Evolutionary conservation across 495 filamentous ascomycete genomes (phyloP).

Genomic region (Parathielavia appendiculata): DNA sequence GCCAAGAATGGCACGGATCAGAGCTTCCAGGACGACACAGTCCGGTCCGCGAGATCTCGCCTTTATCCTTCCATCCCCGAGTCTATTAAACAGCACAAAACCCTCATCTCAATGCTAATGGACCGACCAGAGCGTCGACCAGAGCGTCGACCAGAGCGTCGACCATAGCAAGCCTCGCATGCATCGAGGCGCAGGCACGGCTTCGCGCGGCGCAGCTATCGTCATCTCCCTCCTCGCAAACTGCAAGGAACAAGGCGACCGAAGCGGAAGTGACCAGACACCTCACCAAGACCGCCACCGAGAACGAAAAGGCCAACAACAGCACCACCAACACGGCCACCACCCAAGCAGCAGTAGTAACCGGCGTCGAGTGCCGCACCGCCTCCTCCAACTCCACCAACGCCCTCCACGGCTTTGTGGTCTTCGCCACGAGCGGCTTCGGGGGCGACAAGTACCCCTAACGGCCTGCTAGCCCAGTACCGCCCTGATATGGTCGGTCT

Average conservation of each 20-base stretch:
- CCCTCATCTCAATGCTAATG: slow-evolving; percentile 42
- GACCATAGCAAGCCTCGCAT: slow-evolving; percentile 51
- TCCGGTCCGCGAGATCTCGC: slow-evolving; percentile 42
- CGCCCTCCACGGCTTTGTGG: slow-evolving; percentile 46
- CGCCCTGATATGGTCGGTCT: slow-evolving; percentile 52
- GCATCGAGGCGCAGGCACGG: slow-evolving; percentile 47
- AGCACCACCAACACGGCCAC: too few relatives aligned
- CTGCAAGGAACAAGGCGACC: slow-evolving; percentile 36
- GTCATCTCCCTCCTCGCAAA: slow-evolving; percentile 44
- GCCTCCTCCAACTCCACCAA: not conserved
- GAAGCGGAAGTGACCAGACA: slow-evolving; percentile 11
- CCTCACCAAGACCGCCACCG: not conserved
- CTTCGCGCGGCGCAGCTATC: slow-evolving; percentile 51
- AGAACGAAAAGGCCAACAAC: not conserved
- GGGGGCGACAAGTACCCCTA: slow-evolving; percentile 52
- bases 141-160: slow-evolving; percentile 49
- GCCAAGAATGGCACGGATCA: slow-evolving; percentile 27
- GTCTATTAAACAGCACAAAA: slow-evolving; percentile 22
- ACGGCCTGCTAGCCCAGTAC: slow-evolving; percentile 49
- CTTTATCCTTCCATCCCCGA: slow-evolving; percentile 19
- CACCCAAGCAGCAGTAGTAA: slow-evolving; percentile 17
- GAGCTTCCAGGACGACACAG: slow-evolving; percentile 50
- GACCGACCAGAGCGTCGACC: slow-evolving; percentile 46
- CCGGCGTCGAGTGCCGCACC: slow-evolving; percentile 35
- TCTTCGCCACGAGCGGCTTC: slow-evolving; percentile 56